phyloP scores from a whole-genome alignment of 1,284 basidiomycete genomes.

The Cutaneotrichosporon sp. region DNA sequence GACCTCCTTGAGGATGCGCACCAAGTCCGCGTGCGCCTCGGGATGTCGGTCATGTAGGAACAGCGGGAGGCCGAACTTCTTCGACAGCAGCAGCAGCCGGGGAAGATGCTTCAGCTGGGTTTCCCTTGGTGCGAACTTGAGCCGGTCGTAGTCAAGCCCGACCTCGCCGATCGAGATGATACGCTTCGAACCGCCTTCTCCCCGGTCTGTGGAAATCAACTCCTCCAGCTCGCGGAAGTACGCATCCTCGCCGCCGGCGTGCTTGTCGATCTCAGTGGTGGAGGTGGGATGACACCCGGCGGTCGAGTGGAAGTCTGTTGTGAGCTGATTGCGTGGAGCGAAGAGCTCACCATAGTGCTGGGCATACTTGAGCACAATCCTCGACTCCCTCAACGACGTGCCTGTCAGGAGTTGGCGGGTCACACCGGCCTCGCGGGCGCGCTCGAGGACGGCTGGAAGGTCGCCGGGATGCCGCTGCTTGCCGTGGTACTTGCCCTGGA shows the following conservation, averaged over 20 bases:
- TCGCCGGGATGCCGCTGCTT: conserved; percentile 63
- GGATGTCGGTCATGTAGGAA: conserved; percentile 82
- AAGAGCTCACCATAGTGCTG: conserved; percentile 58
- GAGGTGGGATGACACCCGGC: conserved; percentile 85
- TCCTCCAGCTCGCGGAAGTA: conserved; percentile 66
- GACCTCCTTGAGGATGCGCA: conserved; percentile 55
- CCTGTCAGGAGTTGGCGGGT: conserved; percentile 79
- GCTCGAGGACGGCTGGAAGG: conserved; percentile 62
- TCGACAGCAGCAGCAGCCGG: conserved; percentile 67
- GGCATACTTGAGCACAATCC: conserved; percentile 64
- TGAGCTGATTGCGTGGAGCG: not conserved
- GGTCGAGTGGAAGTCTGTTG: conserved; percentile 67
- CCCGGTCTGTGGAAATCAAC: conserved; percentile 59
- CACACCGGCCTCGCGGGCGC: conserved; percentile 67
- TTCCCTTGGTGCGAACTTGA: conserved; percentile 66
- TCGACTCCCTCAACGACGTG: conserved; percentile 68
- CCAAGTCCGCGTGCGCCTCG: conserved; percentile 68
- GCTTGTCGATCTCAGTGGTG: conserved; percentile 69
- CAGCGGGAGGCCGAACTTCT: conserved; percentile 70
- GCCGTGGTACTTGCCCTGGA: conserved; percentile 55
- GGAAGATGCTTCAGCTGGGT: conserved; percentile 71
- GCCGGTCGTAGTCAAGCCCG: conserved; percentile 82
- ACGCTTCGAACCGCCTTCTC: conserved; percentile 58
- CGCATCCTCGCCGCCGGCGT: conserved; percentile 61
- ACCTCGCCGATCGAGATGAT: conserved; percentile 82